Percentiles rank a stretch among this genome's conserved stretches.
Conservation (phyloP, 2,329 filamentous ascomycete species). For the Ophiostoma sp. region DNA sequence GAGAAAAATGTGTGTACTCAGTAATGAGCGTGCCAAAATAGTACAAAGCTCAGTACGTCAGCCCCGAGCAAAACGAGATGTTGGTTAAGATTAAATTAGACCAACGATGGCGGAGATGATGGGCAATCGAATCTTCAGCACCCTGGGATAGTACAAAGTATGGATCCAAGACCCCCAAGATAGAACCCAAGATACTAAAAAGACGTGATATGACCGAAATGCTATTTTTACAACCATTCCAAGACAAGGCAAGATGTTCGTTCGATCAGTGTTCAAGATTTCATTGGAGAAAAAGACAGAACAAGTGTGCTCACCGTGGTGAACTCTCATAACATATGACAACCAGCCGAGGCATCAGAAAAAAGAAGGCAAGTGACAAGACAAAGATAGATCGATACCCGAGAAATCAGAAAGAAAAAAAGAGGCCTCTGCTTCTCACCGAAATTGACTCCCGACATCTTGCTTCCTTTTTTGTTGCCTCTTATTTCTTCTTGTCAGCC, state of each 20-base stretch:
- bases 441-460: neutral
- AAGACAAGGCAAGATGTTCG: neutral
- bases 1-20: too few species aligned
- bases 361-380: neutral
- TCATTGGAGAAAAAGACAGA: neutral
- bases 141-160: neutral
- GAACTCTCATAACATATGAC: neutral
- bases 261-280: neutral
- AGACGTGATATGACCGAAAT: neutral
- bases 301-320: neutral
- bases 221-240: slow-evolving; percentile 12
- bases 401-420: neutral
- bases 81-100: neutral
- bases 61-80: neutral
- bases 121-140: slow-evolving; percentile 6
- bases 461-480: neutral
- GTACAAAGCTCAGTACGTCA: neutral
- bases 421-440: neutral
- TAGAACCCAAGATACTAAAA: neutral
- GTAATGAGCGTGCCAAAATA: neutral
- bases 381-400: neutral
- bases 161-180: neutral
- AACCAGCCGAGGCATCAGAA: neutral
- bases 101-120: neutral
- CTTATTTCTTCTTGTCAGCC: neutral